A percentile compares a stretch with the other conserved stretches of the same genome.
Evolutionary conservation across 345 rosid species (phyloP).

Genomic region (Noccaea caerulescens): DNA sequence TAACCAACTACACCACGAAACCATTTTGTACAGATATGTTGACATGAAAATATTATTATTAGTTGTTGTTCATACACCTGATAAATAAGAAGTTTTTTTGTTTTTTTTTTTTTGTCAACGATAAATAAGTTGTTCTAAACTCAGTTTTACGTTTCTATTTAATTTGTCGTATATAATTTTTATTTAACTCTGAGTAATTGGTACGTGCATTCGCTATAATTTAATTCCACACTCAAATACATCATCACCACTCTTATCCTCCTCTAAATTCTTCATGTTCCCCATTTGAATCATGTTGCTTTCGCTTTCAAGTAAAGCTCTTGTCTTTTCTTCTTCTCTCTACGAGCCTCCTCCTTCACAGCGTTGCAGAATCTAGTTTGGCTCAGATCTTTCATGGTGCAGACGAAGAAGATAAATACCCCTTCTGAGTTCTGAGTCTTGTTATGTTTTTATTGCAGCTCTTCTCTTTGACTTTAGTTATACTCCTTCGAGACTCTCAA

Average conservation of each 20-base stretch:
- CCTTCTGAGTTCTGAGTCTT: neutral
- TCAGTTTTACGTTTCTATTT: neutral
- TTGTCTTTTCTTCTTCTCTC: constrained; percentile 13
- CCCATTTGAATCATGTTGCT: neutral
- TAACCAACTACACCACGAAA: constrained; percentile 99
- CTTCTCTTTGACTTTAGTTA: constrained; percentile 9
- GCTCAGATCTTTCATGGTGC: constrained; percentile 7
- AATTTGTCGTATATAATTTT: too few relatives aligned
- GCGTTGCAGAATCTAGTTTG: neutral
- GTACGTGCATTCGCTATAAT: neutral
- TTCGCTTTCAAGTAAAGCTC: neutral
- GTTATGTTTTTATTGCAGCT: neutral
- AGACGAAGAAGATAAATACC: neutral
- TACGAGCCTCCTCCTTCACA: neutral
- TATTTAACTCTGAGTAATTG: neutral
- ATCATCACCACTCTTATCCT: neutral
- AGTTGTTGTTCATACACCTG: neutral
- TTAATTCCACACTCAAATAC: neutral
- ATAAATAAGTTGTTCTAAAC: neutral
- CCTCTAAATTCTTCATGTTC: neutral
- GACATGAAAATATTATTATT: neutral
- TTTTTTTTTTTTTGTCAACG: too few relatives aligned
- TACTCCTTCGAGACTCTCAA: neutral
- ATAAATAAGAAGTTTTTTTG: neutral
- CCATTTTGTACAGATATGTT: constrained; percentile 32